These are phyloP conservation scores for Cladosporium sp. DNA, from an alignment of 2,329 filamentous ascomycete species.

Conservation along the genomic window DNA sequence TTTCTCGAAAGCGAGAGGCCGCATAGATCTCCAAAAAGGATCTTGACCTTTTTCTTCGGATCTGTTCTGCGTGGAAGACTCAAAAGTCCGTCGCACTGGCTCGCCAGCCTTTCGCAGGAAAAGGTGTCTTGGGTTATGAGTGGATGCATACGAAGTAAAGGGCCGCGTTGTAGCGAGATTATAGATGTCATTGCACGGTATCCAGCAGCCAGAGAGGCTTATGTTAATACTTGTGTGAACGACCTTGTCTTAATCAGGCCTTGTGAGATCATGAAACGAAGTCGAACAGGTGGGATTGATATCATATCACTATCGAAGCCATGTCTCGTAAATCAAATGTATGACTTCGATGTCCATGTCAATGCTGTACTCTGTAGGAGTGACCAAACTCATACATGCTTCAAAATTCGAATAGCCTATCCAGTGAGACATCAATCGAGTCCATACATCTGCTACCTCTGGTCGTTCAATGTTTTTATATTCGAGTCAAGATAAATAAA, in stretches of 20 bases:
- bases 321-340: too few relatives aligned
- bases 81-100: background rate
- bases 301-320: too few relatives aligned
- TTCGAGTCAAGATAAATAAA: background rate
- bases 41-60: background rate
- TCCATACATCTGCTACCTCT: too few relatives aligned
- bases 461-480: background rate
- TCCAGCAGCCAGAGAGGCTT: background rate
- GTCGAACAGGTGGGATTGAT: too few relatives aligned
- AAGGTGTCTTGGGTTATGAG: conserved; percentile 9
- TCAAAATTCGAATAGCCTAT: background rate
- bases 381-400: background rate
- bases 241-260: too few relatives aligned
- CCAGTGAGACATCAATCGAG: background rate
- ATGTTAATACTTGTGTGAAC: background rate
- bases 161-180: conserved; percentile 7
- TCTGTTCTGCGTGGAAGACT: background rate
- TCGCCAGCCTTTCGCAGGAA: background rate
- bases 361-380: too few relatives aligned
- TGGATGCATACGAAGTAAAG: conserved; percentile 3
- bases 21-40: conserved; percentile 9
- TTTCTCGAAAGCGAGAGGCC: background rate
- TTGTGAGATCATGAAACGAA: too few relatives aligned
- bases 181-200: conserved; percentile 15
- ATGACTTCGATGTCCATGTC: too few relatives aligned